Evolutionary conservation across 2,329 filamentous ascomycete genomes (phyloP).

Genomic region (Thielaviopsis populi): DNA sequence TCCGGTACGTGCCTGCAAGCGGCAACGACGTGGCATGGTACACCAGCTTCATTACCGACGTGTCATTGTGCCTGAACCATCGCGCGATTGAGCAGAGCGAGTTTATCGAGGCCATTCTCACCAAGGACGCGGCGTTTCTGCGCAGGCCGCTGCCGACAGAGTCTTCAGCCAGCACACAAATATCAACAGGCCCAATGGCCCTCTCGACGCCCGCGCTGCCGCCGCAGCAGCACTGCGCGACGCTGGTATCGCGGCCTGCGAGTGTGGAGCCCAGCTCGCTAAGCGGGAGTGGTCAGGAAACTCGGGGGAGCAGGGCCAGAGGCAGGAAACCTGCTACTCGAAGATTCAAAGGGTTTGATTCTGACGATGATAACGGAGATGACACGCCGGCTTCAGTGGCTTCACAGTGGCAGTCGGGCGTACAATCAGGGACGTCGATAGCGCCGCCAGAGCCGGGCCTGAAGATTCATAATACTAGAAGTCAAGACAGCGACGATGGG

Average conservation of each 20-base stretch:
- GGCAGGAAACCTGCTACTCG: conserved; percentile 31
- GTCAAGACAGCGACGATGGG: conserved; percentile 28
- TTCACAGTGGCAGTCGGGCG: background rate
- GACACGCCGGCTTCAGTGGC: conserved; percentile 20
- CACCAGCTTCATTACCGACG: conserved; percentile 48
- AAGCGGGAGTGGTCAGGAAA: background rate
- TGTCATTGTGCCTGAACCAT: conserved; percentile 62
- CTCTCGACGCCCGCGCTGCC: background rate
- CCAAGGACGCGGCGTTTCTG: conserved; percentile 58
- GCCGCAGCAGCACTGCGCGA: background rate
- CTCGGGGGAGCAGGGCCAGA: conserved; percentile 22
- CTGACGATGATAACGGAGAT: conserved; percentile 28
- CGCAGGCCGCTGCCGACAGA: conserved; percentile 49
- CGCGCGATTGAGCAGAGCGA: conserved; percentile 78
- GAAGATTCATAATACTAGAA: conserved; percentile 7
- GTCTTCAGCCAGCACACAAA: conserved; percentile 18
- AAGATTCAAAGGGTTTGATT: conserved; percentile 61
- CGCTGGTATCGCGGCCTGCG: background rate
- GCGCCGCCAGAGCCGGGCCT: conserved; percentile 10
- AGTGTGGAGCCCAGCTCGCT: conserved; percentile 1
- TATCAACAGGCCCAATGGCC: background rate
- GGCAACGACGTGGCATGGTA: conserved; percentile 48
- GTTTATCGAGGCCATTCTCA: conserved; percentile 78
- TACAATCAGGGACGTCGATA: conserved; percentile 14
- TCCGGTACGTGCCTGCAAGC: conserved; percentile 49